A percentile compares a stretch with the other conserved stretches of the same genome.
Conservation (phyloP, 192 early-diverging fungal genomes). For the Oehlia diaphana region DNA sequence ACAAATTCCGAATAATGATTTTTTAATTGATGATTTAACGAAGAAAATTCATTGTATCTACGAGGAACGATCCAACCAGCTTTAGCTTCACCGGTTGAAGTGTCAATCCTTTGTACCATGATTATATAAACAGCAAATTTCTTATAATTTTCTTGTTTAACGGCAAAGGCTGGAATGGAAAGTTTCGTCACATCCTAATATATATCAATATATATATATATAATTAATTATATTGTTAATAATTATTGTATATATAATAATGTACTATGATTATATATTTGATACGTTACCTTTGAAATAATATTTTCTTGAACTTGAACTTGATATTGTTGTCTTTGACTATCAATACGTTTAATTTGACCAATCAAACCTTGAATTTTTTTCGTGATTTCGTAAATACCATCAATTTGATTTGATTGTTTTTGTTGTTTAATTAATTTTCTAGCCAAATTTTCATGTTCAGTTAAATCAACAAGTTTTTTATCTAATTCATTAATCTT, state of each 20-base stretch:
- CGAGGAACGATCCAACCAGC: conserved; percentile 6
- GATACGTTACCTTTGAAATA: neutral
- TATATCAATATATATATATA: neutral
- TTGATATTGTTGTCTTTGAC: conserved; percentile 4
- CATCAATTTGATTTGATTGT: neutral
- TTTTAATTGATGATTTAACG: neutral
- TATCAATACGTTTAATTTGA: neutral
- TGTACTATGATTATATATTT: too few species aligned
- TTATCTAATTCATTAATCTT: neutral
- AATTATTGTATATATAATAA: neutral
- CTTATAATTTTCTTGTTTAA: neutral
- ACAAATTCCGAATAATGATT: neutral
- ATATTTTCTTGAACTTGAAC: neutral
- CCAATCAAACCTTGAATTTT: neutral
- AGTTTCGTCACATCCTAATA: neutral
- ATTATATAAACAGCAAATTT: neutral
- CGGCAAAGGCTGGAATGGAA: neutral
- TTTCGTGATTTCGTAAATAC: neutral
- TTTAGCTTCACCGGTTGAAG: neutral
- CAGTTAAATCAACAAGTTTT: neutral
- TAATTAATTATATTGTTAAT: too few species aligned
- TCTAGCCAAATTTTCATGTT: neutral
- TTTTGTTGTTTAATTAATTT: neutral
- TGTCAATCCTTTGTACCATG: neutral
- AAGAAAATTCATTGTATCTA: neutral